Percentiles rank a stretch among this genome's conserved stretches.
phyloP scores from a whole-genome alignment of 805 yeast species.

The Tetrapisispora pingtungensis region DNA sequence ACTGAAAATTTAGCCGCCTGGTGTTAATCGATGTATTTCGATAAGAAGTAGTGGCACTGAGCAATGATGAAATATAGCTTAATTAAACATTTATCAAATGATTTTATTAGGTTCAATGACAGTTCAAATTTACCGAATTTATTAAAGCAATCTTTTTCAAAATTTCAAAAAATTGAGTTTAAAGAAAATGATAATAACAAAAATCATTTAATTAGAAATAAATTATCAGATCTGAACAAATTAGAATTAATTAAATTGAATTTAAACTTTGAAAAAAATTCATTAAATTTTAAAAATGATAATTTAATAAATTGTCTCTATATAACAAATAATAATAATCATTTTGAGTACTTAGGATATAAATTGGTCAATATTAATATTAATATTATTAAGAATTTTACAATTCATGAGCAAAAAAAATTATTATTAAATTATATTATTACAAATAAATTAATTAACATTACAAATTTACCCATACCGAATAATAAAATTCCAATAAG shows the following conservation, averaged over 20 bases:
- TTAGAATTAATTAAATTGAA: background rate
- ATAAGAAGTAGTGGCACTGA: no score
- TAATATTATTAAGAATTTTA: background rate
- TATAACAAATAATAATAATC: background rate
- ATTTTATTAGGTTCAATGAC: no score
- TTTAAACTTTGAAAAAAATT: background rate
- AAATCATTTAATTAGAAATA: background rate
- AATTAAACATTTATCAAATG: no score
- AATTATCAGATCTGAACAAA: background rate
- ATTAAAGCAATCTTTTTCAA: background rate
- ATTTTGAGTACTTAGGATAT: background rate
- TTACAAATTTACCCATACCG: conserved; percentile 5
- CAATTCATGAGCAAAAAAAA: background rate
- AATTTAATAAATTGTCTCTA: background rate
- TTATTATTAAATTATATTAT: background rate
- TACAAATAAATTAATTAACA: background rate
- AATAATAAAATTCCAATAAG: conserved; percentile 3
- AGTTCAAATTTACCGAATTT: background rate
- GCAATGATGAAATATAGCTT: no score
- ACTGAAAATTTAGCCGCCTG: no score
- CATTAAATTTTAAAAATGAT: background rate
- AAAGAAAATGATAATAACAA: background rate
- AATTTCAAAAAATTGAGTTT: background rate
- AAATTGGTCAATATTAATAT: background rate
- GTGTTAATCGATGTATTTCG: no score